Conservation (phyloP, 805 yeast genomes). For the Ogataea pilisensis region DNA sequence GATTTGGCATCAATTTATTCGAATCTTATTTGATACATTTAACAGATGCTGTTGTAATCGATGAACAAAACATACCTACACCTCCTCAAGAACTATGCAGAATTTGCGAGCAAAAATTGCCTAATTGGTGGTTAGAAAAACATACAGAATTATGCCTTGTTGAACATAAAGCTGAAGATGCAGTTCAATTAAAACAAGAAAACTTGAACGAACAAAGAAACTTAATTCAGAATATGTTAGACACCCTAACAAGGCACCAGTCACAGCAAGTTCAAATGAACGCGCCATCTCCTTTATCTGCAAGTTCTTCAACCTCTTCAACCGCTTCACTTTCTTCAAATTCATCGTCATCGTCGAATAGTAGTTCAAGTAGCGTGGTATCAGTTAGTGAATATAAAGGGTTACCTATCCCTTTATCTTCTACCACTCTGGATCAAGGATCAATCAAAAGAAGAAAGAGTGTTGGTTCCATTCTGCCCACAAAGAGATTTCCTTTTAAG, state of each 20-base stretch:
- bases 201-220: conserved; percentile 65
- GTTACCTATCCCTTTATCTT: conserved; percentile 36
- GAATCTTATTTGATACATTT: conserved; percentile 66
- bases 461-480: conserved; percentile 38
- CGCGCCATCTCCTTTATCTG: conserved; percentile 19
- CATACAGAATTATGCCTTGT: conserved; percentile 85
- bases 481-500: conserved; percentile 56
- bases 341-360: conserved; percentile 14
- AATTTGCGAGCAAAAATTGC: conserved; percentile 87
- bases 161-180: conserved; percentile 79
- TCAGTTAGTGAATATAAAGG: conserved; percentile 53
- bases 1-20: conserved; percentile 85
- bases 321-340: conserved; percentile 15
- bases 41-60: conserved; percentile 58
- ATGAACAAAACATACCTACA: conserved; percentile 64
- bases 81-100: conserved; percentile 83
- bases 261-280: conserved; percentile 6
- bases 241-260: conserved; percentile 31
- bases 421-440: conserved; percentile 17
- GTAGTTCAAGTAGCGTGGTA: conserved; percentile 12
- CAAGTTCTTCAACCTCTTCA: conserved; percentile 26
- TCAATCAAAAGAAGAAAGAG: conserved; percentile 33
- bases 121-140: conserved; percentile 93
- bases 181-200: conserved; percentile 73
- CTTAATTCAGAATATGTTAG: conserved; percentile 41